phyloP scores from a whole-genome alignment of 768 basidiomycete species.

The Macrolepiota fuliginosa region DNA sequence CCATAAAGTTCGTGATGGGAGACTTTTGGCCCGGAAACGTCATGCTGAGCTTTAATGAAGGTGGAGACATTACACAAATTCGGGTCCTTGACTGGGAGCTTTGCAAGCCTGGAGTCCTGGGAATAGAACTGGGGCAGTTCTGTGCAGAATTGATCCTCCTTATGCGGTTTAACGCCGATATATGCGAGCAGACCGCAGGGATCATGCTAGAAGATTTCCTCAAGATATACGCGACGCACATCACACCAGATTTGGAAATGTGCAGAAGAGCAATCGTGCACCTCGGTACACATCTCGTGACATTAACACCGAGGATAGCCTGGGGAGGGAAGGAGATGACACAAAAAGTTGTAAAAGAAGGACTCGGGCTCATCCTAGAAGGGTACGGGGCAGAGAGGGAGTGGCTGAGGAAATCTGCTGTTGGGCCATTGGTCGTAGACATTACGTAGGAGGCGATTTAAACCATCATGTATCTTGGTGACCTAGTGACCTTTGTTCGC shows the following conservation, averaged over 20 bases:
- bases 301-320: conserved; percentile 43
- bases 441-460: not conserved
- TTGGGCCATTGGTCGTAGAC: conserved; percentile 16
- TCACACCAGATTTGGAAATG: conserved; percentile 24
- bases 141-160: conserved; percentile 57
- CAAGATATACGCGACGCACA: conserved; percentile 35
- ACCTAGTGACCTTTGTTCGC: not conserved
- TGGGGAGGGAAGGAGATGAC: conserved; percentile 52
- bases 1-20: conserved; percentile 50
- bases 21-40: conserved; percentile 78
- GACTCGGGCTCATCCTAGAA: conserved; percentile 41
- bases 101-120: conserved; percentile 52
- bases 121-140: conserved; percentile 62
- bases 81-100: conserved; percentile 69
- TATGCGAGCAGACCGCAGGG: conserved; percentile 31
- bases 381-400: conserved; percentile 26
- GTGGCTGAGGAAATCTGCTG: conserved; percentile 23
- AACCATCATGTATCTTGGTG: not conserved
- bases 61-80: conserved; percentile 35
- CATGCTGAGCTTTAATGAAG: conserved; percentile 37
- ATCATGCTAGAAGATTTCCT: conserved; percentile 44
- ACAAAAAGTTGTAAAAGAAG: conserved; percentile 48
- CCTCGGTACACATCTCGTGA: conserved; percentile 53
- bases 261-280: conserved; percentile 41
- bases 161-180: conserved; percentile 41